Evolutionary conservation across 2,329 filamentous ascomycete species (phyloP).

Genomic region (Colletotrichum sp.): DNA sequence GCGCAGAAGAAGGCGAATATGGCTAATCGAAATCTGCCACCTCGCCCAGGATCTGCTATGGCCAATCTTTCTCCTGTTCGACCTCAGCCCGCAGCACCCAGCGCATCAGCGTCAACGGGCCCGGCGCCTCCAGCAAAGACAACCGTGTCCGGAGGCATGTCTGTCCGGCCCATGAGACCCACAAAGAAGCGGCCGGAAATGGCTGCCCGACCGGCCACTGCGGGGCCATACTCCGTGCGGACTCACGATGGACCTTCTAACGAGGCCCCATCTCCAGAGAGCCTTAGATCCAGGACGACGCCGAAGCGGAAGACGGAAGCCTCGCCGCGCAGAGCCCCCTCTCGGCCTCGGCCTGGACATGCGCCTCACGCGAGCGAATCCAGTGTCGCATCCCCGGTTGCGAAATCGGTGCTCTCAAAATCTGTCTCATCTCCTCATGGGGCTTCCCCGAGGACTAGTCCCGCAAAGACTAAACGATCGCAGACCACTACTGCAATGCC

Average conservation of each 20-base stretch:
- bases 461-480: conserved; percentile 41
- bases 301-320: conserved; percentile 54
- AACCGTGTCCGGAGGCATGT: conserved; percentile 61
- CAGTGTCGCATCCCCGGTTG: conserved; percentile 50
- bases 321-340: conserved; percentile 56
- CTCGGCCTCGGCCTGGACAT: conserved; percentile 52
- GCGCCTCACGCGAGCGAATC: conserved; percentile 56
- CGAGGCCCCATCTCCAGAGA: conserved; percentile 54
- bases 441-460: conserved; percentile 47
- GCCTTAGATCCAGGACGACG: conserved; percentile 49
- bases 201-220: conserved; percentile 64
- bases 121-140: conserved; percentile 41
- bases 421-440: conserved; percentile 12
- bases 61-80: conserved; percentile 45
- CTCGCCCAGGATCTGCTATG: conserved; percentile 60
- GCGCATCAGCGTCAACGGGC: conserved; percentile 34
- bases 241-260: conserved; percentile 48
- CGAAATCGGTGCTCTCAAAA: conserved; percentile 19
- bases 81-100: conserved; percentile 38
- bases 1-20: conserved; percentile 75
- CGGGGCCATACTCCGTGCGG: conserved; percentile 68
- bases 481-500: conserved; percentile 22
- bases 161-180: conserved; percentile 67
- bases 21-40: conserved; percentile 48
- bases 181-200: conserved; percentile 63